These are phyloP conservation scores for Mucor circinelloides DNA, from an alignment of 371 early-diverging fungal species.

Conservation along the genomic window DNA sequence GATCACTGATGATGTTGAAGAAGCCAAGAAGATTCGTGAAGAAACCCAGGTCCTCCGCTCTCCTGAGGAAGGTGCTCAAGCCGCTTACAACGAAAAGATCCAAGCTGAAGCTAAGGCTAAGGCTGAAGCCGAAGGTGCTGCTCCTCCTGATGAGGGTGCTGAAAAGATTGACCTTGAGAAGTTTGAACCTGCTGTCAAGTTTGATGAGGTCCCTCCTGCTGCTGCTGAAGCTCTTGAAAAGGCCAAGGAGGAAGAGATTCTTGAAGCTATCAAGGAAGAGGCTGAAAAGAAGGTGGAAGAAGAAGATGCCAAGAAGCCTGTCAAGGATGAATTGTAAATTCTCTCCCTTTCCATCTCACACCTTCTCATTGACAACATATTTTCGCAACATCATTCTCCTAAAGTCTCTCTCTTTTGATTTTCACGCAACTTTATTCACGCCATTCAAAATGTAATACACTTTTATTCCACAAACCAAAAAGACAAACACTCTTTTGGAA, in stretches of 20 bases:
- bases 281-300: slow-evolving; percentile 27
- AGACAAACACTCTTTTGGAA: background rate
- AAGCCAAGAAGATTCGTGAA: slow-evolving; percentile 67
- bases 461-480: background rate
- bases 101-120: slow-evolving; percentile 31
- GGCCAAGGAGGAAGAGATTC: slow-evolving; percentile 32
- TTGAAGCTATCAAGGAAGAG: slow-evolving; percentile 14
- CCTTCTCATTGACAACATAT: background rate
- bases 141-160: slow-evolving; percentile 22
- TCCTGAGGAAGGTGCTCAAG: slow-evolving; percentile 39
- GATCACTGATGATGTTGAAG: slow-evolving; percentile 71
- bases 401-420: background rate
- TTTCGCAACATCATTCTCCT: background rate
- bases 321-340: slow-evolving; percentile 54
- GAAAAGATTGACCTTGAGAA: slow-evolving; percentile 34
- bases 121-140: slow-evolving; percentile 33
- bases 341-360: background rate
- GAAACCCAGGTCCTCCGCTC: slow-evolving; percentile 57
- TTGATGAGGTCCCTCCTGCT: slow-evolving; percentile 23
- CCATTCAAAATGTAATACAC: background rate
- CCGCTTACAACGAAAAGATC: slow-evolving; percentile 26
- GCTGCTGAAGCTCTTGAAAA: slow-evolving; percentile 32
- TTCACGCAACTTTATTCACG: background rate
- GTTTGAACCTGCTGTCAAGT: slow-evolving; percentile 29
- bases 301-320: slow-evolving; percentile 33